Evolutionary conservation across 495 filamentous ascomycete species (phyloP).

Genomic region (Penicillium maclennaniae): DNA sequence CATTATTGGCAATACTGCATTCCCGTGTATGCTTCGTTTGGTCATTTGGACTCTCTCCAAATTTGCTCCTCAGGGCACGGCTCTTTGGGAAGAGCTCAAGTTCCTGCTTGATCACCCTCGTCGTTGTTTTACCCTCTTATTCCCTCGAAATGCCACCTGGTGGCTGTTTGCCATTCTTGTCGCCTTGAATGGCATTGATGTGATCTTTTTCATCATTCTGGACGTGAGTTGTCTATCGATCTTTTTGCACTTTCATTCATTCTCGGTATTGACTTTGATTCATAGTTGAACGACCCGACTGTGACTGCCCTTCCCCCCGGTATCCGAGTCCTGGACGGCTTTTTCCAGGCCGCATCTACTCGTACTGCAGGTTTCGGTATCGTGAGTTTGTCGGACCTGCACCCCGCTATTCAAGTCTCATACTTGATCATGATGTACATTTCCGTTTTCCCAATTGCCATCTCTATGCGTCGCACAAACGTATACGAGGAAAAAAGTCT

Average conservation of each 20-base stretch:
- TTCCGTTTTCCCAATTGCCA: constrained; percentile 92
- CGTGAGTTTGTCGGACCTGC: constrained; percentile 69
- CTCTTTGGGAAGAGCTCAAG: constrained; percentile 78
- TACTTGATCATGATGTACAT: constrained; percentile 99
- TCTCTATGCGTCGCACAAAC: constrained; percentile 88
- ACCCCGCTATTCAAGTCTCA: constrained; percentile 89
- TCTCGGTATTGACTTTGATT: constrained; percentile 11
- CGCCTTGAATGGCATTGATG: constrained; percentile 72
- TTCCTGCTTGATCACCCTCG: constrained; percentile 93
- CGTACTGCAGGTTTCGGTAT: constrained; percentile 84
- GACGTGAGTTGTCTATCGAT: constrained; percentile 57
- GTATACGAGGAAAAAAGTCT: constrained; percentile 95
- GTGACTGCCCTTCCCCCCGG: constrained; percentile 62
- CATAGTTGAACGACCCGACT: constrained; percentile 61
- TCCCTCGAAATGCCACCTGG: constrained; percentile 88
- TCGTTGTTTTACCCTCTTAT: constrained; percentile 90
- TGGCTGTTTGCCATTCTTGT: constrained; percentile 89
- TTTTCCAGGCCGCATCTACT: constrained; percentile 84
- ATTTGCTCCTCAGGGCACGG: constrained; percentile 53
- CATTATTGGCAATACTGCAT: constrained; percentile 89
- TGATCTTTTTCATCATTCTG: constrained; percentile 85
- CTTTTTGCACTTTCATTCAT: neutral
- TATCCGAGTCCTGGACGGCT: constrained; percentile 71
- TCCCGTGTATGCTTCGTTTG: constrained; percentile 87
- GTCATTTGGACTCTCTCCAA: constrained; percentile 75